These are phyloP conservation scores for Crithidia mellificae DNA, from an alignment of 208 protist genomes.

Conservation along the genomic window DNA sequence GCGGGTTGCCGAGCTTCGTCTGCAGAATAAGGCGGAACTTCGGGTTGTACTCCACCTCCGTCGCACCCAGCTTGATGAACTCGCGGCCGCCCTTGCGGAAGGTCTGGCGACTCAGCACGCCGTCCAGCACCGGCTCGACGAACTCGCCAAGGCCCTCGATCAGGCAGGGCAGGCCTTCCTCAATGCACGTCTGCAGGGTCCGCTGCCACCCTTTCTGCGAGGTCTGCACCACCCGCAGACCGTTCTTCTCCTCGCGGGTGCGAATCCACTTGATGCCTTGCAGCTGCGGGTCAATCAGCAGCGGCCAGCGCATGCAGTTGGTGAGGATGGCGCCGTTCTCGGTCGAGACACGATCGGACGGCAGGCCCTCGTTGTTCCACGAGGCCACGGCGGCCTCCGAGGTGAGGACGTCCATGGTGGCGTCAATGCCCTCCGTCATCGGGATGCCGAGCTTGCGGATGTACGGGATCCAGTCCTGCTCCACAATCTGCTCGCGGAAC, in stretches of 20 bases:
- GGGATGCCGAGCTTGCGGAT: constrained; percentile 92
- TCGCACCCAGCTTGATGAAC: constrained; percentile 96
- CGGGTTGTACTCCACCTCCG: constrained; percentile 95
- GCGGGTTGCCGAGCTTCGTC: constrained; percentile 98
- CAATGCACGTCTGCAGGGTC: constrained; percentile 91
- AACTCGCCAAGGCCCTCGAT: constrained; percentile 97
- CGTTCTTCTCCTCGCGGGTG: constrained; percentile 94
- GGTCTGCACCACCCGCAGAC: constrained; percentile 93
- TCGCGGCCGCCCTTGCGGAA: constrained; percentile 93
- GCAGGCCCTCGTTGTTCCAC: constrained; percentile 98
- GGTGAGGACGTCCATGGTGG: constrained; percentile 92
- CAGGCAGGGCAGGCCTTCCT: constrained; percentile 91
- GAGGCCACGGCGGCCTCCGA: constrained; percentile 91
- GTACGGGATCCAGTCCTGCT: constrained; percentile 92
- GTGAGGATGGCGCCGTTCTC: constrained; percentile 97
- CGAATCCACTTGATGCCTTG: constrained; percentile 98
- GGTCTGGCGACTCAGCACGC: constrained; percentile 94
- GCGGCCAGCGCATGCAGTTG: constrained; percentile 97
- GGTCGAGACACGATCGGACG: constrained; percentile 96
- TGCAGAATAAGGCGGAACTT: constrained; percentile 98
- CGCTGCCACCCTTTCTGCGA: constrained; percentile 91
- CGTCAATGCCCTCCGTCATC: constrained; percentile 93
- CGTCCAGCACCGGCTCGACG: constrained; percentile 97
- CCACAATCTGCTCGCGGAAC: constrained; percentile 94
- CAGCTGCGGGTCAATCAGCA: constrained; percentile 99